phyloP scores from a whole-genome alignment of 768 basidiomycete species.

The Mycena leptocephala region DNA sequence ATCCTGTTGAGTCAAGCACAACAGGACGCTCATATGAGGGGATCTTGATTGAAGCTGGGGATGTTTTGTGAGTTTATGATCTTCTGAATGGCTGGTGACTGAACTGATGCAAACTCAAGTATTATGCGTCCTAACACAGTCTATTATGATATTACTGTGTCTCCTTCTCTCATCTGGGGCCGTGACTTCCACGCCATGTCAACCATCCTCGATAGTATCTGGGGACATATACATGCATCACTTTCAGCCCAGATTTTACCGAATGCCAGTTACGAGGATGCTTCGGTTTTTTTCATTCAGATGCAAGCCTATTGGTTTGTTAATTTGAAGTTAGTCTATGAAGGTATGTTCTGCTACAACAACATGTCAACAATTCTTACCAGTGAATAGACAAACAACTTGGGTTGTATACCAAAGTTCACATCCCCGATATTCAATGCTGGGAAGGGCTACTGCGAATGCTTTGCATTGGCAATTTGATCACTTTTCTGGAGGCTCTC shows the following conservation, averaged over 20 bases:
- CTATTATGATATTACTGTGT: not conserved
- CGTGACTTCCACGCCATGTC: not conserved
- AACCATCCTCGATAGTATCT: not conserved
- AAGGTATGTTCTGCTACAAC: not conserved
- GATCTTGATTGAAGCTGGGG: not conserved
- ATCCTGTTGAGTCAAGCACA: not conserved
- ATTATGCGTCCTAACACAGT: not conserved
- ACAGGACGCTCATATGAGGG: not conserved
- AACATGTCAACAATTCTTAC: not conserved
- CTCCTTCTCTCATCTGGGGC: not conserved
- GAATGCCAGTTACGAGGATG: not conserved
- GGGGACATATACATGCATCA: not conserved
- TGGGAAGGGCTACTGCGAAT: not conserved
- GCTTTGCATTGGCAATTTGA: not conserved
- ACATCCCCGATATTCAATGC: not conserved
- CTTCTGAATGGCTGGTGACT: not conserved
- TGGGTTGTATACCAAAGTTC: not conserved
- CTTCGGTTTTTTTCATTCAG: not conserved
- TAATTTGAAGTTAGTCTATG: not conserved
- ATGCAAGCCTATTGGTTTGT: slow-evolving; percentile 1
- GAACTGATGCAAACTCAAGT: not conserved
- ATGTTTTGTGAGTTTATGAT: not conserved
- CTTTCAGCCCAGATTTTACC: not conserved
- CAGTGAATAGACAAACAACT: not conserved
- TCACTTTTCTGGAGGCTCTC: not conserved